Evolutionary conservation across 495 filamentous ascomycete genomes (phyloP).

Genomic region (Hypoxylon lienhwacheense): DNA sequence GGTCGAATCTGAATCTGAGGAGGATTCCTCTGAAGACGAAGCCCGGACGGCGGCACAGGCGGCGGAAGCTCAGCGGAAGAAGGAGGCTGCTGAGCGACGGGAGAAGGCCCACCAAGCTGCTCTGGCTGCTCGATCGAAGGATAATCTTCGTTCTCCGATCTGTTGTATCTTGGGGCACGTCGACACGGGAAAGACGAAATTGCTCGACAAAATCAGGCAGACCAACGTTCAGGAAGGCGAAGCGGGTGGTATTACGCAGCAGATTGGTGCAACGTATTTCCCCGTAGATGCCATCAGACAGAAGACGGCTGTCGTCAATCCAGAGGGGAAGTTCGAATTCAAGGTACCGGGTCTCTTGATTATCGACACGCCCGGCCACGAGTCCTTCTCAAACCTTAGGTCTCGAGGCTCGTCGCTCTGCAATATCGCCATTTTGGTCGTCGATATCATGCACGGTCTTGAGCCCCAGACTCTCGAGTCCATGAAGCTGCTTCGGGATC

Average conservation of each 20-base stretch:
- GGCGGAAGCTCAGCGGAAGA: slow-evolving; percentile 74
- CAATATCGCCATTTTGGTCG: slow-evolving; percentile 98
- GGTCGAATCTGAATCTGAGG: slow-evolving; percentile 45
- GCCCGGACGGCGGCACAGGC: slow-evolving; percentile 65
- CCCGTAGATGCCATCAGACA: slow-evolving; percentile 87
- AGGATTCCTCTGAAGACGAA: slow-evolving; percentile 69
- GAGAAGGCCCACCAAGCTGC: slow-evolving; percentile 90
- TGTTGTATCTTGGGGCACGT: slow-evolving; percentile 99
- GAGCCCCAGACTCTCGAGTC: slow-evolving; percentile 98
- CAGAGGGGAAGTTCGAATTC: slow-evolving; percentile 88
- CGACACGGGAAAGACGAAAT: slow-evolving; percentile 99
- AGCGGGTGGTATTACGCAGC: slow-evolving; percentile 99
- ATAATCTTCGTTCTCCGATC: slow-evolving; percentile 95
- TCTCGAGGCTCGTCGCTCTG: slow-evolving; percentile 96
- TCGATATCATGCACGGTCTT: slow-evolving; percentile 99
- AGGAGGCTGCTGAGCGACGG: slow-evolving; percentile 85
- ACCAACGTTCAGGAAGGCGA: slow-evolving; percentile 99
- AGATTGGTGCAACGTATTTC: slow-evolving; percentile 99
- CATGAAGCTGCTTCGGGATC: slow-evolving; percentile 88
- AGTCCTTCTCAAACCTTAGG: slow-evolving; percentile 98
- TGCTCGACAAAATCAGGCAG: slow-evolving; percentile 97
- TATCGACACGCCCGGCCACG: slow-evolving; percentile 99
- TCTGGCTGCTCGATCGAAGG: slow-evolving; percentile 85
- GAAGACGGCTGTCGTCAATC: slow-evolving; percentile 93
- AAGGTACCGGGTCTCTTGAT: slow-evolving; percentile 96